Evolutionary conservation across 805 yeast genomes (phyloP), one percentile per base, ranked within the genome.

Genomic region (Pichia scutulata): DNA sequence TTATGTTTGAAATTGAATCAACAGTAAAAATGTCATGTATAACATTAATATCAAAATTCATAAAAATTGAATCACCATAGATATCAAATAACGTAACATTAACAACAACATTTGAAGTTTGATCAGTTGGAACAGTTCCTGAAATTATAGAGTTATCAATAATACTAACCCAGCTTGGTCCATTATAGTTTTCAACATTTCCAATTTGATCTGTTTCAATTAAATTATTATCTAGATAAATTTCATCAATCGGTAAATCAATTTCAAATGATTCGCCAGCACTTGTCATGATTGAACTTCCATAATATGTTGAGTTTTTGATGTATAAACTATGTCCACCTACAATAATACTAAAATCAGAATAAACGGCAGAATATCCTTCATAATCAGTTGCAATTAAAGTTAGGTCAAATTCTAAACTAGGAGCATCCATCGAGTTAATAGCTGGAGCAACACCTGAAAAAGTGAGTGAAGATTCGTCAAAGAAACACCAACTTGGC

Each of bases 281-380:
- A 7, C 93, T 84, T 2, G 89, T 90, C 58, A 86, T 86, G 22
- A 73, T 65, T 26, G 80, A 67, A 16, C 45, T 49, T 13, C 39
- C 24, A 21, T 48, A 50, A 1, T 80, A 73, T 44, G 76, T 74
- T 52, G 85, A 78, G 39, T 81, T 62, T 22, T 82, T 72, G 1
- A 93, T 83, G 39, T 89, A 75, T 55, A 93, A 74, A 54, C 78
- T 83, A 64, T 93, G 97, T 10, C 95, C 96, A 41, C 99, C 99
- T 37, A 92, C 84, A 24, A 84, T 70, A 37, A 93, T 70, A 52
- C 79, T 73, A 69, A 93, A 93, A 28, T 76, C 68, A 3, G 86
- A 82, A 55, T 75, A 80, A 4, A 81, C 82, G 18, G 86, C 89
- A 1, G 93, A 70, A 62, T 65, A 89, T 1, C 95, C 96, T 24